These are phyloP conservation scores for Rhododendron mucronatum DNA, from an alignment of 148 eudicot genomes.

Conservation along the genomic window DNA sequence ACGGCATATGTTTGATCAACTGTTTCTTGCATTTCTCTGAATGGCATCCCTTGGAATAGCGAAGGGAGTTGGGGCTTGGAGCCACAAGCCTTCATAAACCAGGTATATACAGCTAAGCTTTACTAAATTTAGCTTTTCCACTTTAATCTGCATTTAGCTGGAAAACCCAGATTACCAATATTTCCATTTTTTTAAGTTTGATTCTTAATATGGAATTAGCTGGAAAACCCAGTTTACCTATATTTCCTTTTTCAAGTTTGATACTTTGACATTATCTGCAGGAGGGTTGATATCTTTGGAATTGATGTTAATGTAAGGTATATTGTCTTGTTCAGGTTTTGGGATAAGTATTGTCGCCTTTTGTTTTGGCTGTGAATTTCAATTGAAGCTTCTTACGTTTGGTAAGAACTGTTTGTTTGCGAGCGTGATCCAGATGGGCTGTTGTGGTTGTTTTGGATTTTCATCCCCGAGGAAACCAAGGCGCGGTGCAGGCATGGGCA, in stretches of 20 bases:
- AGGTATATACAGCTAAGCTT: conserved; percentile 11
- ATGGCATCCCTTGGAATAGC: conserved; percentile 62
- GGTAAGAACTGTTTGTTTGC: conserved; percentile 26
- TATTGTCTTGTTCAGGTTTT: conserved; percentile 24
- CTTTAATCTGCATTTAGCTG: background rate
- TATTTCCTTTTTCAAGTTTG: background rate
- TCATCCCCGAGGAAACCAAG: conserved; percentile 48
- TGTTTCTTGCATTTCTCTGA: conserved; percentile 51
- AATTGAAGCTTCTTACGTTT: conserved; percentile 18
- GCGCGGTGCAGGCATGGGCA: conserved; percentile 28
- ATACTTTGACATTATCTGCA: background rate
- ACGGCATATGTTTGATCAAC: conserved; percentile 28
- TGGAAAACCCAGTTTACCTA: background rate
- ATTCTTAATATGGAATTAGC: background rate
- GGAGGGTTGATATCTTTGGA: background rate
- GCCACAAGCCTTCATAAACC: background rate
- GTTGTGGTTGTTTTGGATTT: conserved; percentile 95
- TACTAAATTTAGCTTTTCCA: background rate
- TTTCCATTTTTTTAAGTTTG: background rate
- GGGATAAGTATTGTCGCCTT: conserved; percentile 1
- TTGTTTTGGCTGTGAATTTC: conserved; percentile 6
- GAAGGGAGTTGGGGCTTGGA: conserved; percentile 19
- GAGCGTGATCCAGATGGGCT: conserved; percentile 70
- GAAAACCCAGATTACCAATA: background rate
- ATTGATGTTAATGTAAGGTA: conserved; percentile 3